Evolutionary conservation across 805 yeast species (phyloP), one percentile per base, ranked within the genome.

Genomic region (Spencermartinsiella europaea): DNA sequence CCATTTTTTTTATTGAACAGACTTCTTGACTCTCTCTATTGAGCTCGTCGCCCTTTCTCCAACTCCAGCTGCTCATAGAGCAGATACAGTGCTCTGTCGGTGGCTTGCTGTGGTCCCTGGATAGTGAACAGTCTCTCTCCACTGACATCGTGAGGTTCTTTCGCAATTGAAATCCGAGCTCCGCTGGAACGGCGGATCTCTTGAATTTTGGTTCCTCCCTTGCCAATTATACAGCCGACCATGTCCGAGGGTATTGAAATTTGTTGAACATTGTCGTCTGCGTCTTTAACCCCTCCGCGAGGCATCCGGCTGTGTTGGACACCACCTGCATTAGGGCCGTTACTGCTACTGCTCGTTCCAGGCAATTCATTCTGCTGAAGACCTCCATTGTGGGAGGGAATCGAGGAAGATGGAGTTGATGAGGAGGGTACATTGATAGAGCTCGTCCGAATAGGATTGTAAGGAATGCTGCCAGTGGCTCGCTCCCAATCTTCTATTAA

Each of bases 181-280:
- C 89, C 90, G 41, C 89, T 77, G 31, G 74, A 74, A 56, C 83
- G 79, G 57, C 96, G 76, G 42, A 89, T 83, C 51, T 89, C 95
- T 64, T 85, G 93, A 55, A 89, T 87, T 67, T 95, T 77, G 22
- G 85, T 70, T 34, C 96, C 96, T 53, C 82, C 80, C 55, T 83
- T 83, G 49, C 96, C 96, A 57, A 89, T 86, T 45, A 89, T 72
- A 42, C 95, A 91, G 37, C 96, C 96, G 38, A 89, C 95, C 69
- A 81, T 80, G 50, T 81, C 86, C 54, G 83, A 81, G 34, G 95
- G 87, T 61, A 87, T 83, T 22, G 64, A 49, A 38, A 55, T 52
- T 44, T 65, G 52, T 31, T 76, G 70, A 16, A 80, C 68, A 2
- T 73, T 65, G 37, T 75, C 74, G 4, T 77, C 54, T 15, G 57